Percentiles rank a stretch among this genome's conserved stretches.
phyloP scores from a whole-genome alignment of 164 flowering plant species.

The Sextonia rubra region DNA sequence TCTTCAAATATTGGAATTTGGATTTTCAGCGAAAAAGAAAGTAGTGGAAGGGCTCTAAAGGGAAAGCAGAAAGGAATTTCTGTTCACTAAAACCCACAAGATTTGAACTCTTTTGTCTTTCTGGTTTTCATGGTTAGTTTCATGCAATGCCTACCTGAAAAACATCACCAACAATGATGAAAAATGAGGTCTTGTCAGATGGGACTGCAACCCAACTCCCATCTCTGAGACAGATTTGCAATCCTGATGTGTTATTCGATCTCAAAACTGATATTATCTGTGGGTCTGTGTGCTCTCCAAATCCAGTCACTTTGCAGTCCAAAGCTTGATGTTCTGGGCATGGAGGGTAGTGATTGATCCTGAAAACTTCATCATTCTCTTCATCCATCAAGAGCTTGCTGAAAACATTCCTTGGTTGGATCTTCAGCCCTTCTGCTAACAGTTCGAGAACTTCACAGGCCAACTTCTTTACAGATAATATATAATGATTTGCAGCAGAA shows the following conservation, averaged over 20 bases:
- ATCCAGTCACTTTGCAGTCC: constrained; percentile 56
- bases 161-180: constrained; percentile 81
- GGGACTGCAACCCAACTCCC: constrained; percentile 88
- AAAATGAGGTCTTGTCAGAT: constrained; percentile 72
- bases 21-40: too few species aligned
- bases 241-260: constrained; percentile 76
- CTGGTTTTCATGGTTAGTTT: neutral
- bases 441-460: constrained; percentile 50
- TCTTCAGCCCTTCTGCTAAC: constrained; percentile 59
- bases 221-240: constrained; percentile 69
- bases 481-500: constrained; percentile 39
- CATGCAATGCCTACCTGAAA: constrained; percentile 52
- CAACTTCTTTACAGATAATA: constrained; percentile 45
- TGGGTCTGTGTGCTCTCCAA: constrained; percentile 98
- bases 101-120: neutral
- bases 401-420: constrained; percentile 43
- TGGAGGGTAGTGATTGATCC: constrained; percentile 88
- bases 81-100: too few species aligned
- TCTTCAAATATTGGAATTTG: too few species aligned
- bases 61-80: too few species aligned
- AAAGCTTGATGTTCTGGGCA: constrained; percentile 47
- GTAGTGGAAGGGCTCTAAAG: too few species aligned
- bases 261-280: constrained; percentile 75
- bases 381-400: constrained; percentile 59
- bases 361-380: constrained; percentile 66